Evolutionary conservation across 2,329 filamentous ascomycete genomes (phyloP), one percentile per base, ranked within the genome.

Genomic region (Zelopaecilomyces penicillatus): DNA sequence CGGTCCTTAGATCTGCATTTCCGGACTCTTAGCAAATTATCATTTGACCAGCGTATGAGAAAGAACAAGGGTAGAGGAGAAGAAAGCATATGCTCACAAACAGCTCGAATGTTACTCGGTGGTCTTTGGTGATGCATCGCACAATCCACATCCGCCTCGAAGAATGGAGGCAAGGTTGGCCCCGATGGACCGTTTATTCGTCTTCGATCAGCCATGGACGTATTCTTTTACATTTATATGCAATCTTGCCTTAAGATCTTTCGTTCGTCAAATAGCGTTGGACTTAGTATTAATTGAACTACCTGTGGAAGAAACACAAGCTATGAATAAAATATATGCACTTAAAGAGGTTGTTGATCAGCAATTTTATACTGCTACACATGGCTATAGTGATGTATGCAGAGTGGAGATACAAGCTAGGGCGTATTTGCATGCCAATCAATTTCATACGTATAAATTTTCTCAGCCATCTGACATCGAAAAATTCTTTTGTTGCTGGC

Each of bases 101-200:
- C 87, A 67, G 88, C 90, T 58, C 91, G 79, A 51, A 93, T 78
- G 53, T 83, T 78, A 67, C 86, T 80, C 41, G 82, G 71, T 45
- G 78, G 73, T 61, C 87, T 77, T 45, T 67, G 64, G 50, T 80
- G 75, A 52, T 66, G 35, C 10, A 10, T 65, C 39, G 69, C 57
- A 49, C 68, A 65, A 43, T 68, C 56, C 31, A 65, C 65, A 27
- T 66, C 64, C 9, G 72, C 65, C 52, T 79, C 76, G 60, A 83
- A 96, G 4, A 88, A 68, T 1, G 89, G 87, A 11, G 88, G 78
- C 31, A 75, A 67, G 6, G 89, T 97, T 29, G 80, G 78, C 43
- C 87, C 86, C 35, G 81, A 73, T 5, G 93, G 93, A 5, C 88
- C 88, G 66, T 97, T 97, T 54, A 95, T 82, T 56, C 93, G 82